Percentiles rank a stretch among this genome's conserved stretches.
Evolutionary conservation across 805 yeast species (phyloP).

Genomic region (Metschnikowia shivogae): DNA sequence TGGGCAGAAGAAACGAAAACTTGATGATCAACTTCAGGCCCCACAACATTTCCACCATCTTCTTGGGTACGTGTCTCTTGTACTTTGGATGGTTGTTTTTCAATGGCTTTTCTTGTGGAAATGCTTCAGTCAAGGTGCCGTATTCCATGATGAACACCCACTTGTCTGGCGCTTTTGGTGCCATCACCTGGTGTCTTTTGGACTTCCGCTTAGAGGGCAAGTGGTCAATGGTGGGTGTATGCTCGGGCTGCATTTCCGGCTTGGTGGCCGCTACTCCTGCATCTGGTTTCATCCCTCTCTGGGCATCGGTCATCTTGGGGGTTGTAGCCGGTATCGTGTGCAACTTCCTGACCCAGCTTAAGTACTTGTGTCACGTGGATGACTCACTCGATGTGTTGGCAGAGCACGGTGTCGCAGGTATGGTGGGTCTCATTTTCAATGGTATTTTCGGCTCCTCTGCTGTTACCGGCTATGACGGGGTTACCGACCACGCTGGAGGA

Average conservation of each 20-base stretch:
- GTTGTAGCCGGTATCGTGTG: conserved; percentile 76
- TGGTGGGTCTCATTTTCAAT: conserved; percentile 84
- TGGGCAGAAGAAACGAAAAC: conserved; percentile 74
- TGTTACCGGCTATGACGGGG: conserved; percentile 88
- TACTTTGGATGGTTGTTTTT: conserved; percentile 98
- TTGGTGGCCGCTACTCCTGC: conserved; percentile 96
- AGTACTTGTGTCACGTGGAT: conserved; percentile 76
- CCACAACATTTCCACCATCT: conserved; percentile 87
- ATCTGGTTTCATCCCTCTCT: conserved; percentile 84
- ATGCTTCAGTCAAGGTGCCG: conserved; percentile 78
- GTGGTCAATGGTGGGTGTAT: conserved; percentile 92
- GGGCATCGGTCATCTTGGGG: conserved; percentile 88
- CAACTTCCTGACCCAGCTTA: conserved; percentile 85
- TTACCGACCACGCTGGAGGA: conserved; percentile 82
- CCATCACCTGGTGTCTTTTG: conserved; percentile 83
- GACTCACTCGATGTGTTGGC: conserved; percentile 94
- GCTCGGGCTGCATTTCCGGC: conserved; percentile 95
- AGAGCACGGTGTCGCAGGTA: conserved; percentile 98
- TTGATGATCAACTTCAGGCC: conserved; percentile 86
- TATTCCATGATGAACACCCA: conserved; percentile 92
- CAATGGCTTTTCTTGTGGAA: conserved; percentile 84
- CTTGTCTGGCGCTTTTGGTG: conserved; percentile 85
- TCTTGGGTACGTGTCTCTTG: conserved; percentile 78
- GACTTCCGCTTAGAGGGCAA: conserved; percentile 86
- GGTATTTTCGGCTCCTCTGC: conserved; percentile 83